Evolutionary conservation across 306 rosid genomes (phyloP), one percentile per base, ranked within the genome.

Genomic region (Ormosia emarginata): DNA sequence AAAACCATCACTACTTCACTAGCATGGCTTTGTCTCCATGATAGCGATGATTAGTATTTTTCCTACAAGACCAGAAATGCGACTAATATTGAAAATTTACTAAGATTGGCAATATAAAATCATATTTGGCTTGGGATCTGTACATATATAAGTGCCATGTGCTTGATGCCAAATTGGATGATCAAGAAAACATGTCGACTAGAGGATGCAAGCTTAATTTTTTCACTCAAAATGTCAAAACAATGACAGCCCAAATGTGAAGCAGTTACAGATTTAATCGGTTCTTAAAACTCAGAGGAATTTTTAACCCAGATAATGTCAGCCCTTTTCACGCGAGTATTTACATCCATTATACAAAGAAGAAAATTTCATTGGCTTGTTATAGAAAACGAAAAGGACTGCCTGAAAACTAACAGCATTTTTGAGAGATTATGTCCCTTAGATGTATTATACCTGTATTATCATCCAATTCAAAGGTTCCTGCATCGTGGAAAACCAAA

Each of bases 401-500:
- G 29, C 7, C 64, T 5, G 4, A 53, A 78, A 37, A 24, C 13
- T 34, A 30, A 9, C 32, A 59, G 64, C 53, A 17, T 10, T 18
- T 69, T 59, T 15, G 33, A 47, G 30, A 74, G 67, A 76, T 66
- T 58, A 68, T 32, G 44, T 50, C 68, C 57, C 58, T 73, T 43
- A 6, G 49, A 65, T 32, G 32, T 3, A 74, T 47, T 3, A 75
- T 50, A 93, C 97, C 97, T 80, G 97, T 86, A 77, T 83, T 84
- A 39, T 90, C 92, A 82, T 82, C 82, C 37, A 80, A 73, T 46
- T 91, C 94, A 86, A 89, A 95, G 70, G 99, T 92, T 74, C 98
- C 99, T 0, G 99, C 97, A 77, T 93, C 98, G 24, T 93, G 99
- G 81, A 95, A 95, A 66, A 93, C 99, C 85, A 93, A 50, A 39